Conservation (phyloP, 2,329 filamentous ascomycete genomes). For the Verticillium klebahnii region DNA sequence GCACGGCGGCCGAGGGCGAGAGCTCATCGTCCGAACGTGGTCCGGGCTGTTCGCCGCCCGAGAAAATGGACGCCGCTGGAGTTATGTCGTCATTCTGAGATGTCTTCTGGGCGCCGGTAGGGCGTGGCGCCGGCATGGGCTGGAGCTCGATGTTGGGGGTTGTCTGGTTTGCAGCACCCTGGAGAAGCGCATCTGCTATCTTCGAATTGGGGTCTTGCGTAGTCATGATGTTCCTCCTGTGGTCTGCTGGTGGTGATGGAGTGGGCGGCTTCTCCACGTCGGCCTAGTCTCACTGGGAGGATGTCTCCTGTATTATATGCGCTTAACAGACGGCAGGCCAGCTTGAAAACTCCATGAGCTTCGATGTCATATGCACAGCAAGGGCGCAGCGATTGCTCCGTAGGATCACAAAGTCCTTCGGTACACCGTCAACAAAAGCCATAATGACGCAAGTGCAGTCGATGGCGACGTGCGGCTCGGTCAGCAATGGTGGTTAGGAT, state of each 20-base stretch:
- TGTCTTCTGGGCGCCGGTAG: background rate
- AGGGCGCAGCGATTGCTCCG: background rate
- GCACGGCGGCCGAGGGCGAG: background rate
- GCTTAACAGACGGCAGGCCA: too few species aligned
- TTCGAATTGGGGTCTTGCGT: background rate
- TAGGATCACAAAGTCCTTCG: too few species aligned
- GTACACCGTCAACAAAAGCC: too few species aligned
- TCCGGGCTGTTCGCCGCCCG: background rate
- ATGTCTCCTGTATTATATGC: background rate
- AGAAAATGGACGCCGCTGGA: background rate
- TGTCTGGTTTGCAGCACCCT: background rate
- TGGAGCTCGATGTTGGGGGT: constrained; percentile 1
- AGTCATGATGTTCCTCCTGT: background rate
- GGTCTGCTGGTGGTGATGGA: too few species aligned
- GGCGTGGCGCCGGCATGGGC: background rate
- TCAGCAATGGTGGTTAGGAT: background rate
- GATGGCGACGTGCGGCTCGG: too few species aligned
- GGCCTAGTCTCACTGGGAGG: background rate
- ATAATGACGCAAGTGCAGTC: too few species aligned
- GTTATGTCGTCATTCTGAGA: background rate
- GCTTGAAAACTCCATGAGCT: too few species aligned
- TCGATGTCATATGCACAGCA: background rate
- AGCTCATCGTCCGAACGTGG: background rate
- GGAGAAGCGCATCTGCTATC: background rate
- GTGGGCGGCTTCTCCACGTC: background rate